phyloP scores from a whole-genome alignment of 441 rosid genomes.

The Pelargonium exstipulatum region DNA sequence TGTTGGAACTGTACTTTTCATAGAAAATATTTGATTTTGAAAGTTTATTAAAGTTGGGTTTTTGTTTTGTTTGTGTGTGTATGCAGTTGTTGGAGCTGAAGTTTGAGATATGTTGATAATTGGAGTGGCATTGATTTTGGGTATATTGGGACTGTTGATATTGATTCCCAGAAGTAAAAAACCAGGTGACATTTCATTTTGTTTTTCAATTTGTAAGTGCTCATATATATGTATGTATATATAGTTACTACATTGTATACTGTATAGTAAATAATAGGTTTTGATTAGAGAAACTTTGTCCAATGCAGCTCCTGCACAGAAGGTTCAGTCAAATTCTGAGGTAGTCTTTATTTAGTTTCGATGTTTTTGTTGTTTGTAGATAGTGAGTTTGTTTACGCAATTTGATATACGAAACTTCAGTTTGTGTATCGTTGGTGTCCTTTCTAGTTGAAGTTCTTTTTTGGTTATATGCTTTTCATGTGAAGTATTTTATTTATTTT shows the following conservation, averaged over 20 bases:
- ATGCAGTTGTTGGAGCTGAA: constrained; percentile 20
- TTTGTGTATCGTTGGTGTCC: neutral
- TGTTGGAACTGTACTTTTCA: too few relatives aligned
- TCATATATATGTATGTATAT: neutral
- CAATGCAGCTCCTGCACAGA: constrained; percentile 36
- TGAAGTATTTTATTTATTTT: constrained; percentile 1
- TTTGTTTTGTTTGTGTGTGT: neutral
- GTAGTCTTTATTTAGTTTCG: neutral
- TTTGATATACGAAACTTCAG: too few relatives aligned
- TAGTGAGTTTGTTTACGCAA: neutral
- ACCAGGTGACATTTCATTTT: constrained; percentile 28
- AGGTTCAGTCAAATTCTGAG: constrained; percentile 21
- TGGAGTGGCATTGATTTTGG: constrained; percentile 37
- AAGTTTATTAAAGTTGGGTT: neutral
- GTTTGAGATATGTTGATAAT: constrained; percentile 35
- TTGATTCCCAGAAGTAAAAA: constrained; percentile 35
- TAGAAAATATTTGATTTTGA: too few relatives aligned
- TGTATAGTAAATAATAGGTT: neutral
- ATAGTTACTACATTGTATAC: neutral
- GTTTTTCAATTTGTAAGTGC: constrained; percentile 1
- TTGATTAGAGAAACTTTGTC: constrained; percentile 19
- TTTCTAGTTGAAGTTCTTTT: neutral
- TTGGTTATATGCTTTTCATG: neutral
- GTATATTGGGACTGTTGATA: constrained; percentile 39
- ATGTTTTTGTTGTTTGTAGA: constrained; percentile 4